Conservation (phyloP, 352 stramenopile species). For the Aphanomyces invadans region DNA sequence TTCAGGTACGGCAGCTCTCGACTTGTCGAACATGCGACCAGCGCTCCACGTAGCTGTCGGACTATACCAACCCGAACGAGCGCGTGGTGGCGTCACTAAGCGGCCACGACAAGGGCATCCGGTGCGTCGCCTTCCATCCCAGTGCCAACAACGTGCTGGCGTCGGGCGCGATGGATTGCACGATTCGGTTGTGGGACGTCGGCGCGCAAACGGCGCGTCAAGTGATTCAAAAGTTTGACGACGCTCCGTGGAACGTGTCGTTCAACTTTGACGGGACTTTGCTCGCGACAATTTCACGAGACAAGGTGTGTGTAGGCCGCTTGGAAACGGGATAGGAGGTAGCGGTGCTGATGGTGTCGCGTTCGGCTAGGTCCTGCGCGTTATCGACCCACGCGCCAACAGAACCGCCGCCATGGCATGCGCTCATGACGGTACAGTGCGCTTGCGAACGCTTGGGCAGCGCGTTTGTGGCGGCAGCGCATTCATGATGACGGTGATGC, state of each 20-base stretch:
- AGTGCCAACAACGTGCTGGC: slow-evolving; percentile 51
- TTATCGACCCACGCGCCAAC: slow-evolving; percentile 64
- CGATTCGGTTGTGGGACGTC: slow-evolving; percentile 70
- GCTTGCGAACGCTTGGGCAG: too few relatives aligned
- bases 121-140: slow-evolving; percentile 59
- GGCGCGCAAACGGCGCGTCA: slow-evolving; percentile 37
- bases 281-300: slow-evolving; percentile 57
- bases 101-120: slow-evolving; percentile 47
- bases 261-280: slow-evolving; percentile 58
- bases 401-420: slow-evolving; percentile 56
- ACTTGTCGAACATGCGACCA: too few relatives aligned
- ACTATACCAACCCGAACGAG: not conserved
- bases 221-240: slow-evolving; percentile 51
- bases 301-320: too few relatives aligned
- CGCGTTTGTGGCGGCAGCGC: too few relatives aligned
- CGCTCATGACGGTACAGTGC: slow-evolving; percentile 45
- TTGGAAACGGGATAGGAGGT: too few relatives aligned
- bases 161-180: slow-evolving; percentile 49
- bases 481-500: not conserved
- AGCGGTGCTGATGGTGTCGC: too few relatives aligned
- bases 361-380: slow-evolving; percentile 48
- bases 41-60: not conserved
- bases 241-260: slow-evolving; percentile 62
- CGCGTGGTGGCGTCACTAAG: slow-evolving; percentile 27
- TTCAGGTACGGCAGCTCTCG: slow-evolving; percentile 51